Evolutionary conservation across 2,329 filamentous ascomycete species (phyloP).

Genomic region (Cytospora paraplurivora): DNA sequence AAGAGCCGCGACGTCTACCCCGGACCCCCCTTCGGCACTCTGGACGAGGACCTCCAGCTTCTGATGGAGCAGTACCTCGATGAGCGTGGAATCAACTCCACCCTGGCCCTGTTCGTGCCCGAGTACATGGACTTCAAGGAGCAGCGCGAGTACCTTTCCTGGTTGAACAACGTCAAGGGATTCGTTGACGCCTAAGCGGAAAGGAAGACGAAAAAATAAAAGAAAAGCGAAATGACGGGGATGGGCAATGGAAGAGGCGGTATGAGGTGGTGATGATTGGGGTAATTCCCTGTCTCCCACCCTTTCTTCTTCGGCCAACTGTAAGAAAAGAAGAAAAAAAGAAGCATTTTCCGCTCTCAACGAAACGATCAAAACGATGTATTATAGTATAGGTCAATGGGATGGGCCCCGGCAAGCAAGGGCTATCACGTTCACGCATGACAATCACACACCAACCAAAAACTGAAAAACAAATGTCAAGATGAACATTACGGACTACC

Average conservation of each 20-base stretch:
- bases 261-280: not conserved
- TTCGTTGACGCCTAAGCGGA: conserved; percentile 71
- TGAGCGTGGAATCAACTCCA: conserved; percentile 86
- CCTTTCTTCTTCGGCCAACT: not conserved
- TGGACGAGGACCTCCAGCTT: conserved; percentile 93
- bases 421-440: conserved; percentile 5
- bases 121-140: conserved; percentile 99
- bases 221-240: not conserved
- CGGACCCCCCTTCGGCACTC: conserved; percentile 88
- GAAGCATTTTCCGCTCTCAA: conserved; percentile 22
- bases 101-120: conserved; percentile 85
- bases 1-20: conserved; percentile 78
- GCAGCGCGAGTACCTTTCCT: conserved; percentile 92
- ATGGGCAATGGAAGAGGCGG: not conserved
- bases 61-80: conserved; percentile 92
- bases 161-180: conserved; percentile 83
- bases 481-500: not conserved
- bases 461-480: not conserved
- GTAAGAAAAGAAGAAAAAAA: conserved; percentile 4
- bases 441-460: conserved; percentile 1
- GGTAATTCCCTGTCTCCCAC: not conserved
- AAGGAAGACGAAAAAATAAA: too few relatives aligned
- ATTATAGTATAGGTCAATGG: conserved; percentile 16
- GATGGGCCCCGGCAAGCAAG: not conserved
- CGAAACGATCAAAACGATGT: conserved; percentile 21